Evolutionary conservation across 257 asterid species (phyloP), one percentile per base, ranked within the genome.

Genomic region (Primulina tabacum): DNA sequence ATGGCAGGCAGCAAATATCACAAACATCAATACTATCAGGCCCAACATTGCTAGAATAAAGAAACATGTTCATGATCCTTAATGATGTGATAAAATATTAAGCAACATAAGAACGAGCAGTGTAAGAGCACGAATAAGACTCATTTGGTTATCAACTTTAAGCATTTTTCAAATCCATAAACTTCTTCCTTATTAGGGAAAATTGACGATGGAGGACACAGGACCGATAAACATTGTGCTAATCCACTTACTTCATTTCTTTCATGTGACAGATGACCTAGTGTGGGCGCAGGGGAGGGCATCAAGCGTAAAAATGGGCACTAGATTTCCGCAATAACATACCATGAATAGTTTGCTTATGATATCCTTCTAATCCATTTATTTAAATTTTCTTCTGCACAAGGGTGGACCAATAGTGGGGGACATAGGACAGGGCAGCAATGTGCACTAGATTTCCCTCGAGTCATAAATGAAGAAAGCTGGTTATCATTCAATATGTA

Each of bases 161-260:
- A 24, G 26, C 35, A 20, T 8, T 30, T 29, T 50, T 50, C 57
- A 16, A 50, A 50, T 50, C 21, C 57, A 1, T 50, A 5, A 5
- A 24, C 32, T 40, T 40, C 14, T 20, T 40, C 57, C 6, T 14
- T 65, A 33, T 16, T 11, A 38, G n/a, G 58, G 57, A 40, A 3
- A 17, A 50, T 5, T 5, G 20, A 50, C 57, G 8, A 50, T 17
- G 6, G 18, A 50, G 57, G 57, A 16, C 57, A 50, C 21, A 0
- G 7, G 20, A 50, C 7, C 5, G 21, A 5, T 4, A 50, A 50
- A 50, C 8, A 50, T 50, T 17, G 61, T 17, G 17, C 65, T 17
- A 38, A 67, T 34, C 58, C 50, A 35, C 20, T 53, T 26, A 24
- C 38, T 67, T 61, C 53, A 50, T 20, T 71, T 71, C 71, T 55